phyloP scores from a whole-genome alignment of 495 filamentous ascomycete genomes.

The Xylaria palmicola region DNA sequence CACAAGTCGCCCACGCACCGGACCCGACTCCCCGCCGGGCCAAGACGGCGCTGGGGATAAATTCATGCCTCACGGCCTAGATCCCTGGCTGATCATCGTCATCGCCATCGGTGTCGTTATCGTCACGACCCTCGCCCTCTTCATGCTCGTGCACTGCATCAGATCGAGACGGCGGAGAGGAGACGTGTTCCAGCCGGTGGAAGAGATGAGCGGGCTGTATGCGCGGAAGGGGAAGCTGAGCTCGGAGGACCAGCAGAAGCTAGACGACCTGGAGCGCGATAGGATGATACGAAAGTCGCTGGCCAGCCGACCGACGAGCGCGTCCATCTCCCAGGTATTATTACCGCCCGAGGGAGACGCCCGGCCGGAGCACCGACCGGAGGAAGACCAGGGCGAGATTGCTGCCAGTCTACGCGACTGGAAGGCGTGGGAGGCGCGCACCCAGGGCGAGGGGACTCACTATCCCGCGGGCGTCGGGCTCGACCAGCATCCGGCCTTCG shows the following conservation, averaged over 20 bases:
- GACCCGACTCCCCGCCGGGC: not conserved
- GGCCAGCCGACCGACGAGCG: conserved; percentile 32
- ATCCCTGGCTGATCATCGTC: conserved; percentile 35
- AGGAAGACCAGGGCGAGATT: conserved; percentile 13
- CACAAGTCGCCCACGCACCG: not conserved
- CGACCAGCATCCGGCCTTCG: conserved; percentile 23
- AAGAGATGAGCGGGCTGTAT: conserved; percentile 23
- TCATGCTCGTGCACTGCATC: conserved; percentile 22
- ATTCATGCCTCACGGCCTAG: not conserved
- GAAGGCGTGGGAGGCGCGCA: conserved; percentile 35
- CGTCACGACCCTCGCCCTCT: conserved; percentile 20
- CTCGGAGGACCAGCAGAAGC: conserved; percentile 19
- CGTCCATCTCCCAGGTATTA: not conserved
- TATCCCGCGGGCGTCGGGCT: conserved; percentile 29
- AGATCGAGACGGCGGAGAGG: conserved; percentile 24
- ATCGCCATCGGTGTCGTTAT: conserved; percentile 31
- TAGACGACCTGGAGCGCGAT: conserved; percentile 40
- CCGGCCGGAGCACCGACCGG: not conserved
- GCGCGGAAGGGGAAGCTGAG: conserved; percentile 28
- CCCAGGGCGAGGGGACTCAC: conserved; percentile 27
- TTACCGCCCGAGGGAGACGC: conserved; percentile 5
- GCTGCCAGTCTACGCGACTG: conserved; percentile 17
- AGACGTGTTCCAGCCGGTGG: conserved; percentile 7
- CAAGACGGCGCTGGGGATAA: not conserved
- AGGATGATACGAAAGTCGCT: conserved; percentile 50